A percentile compares a stretch with the other conserved stretches of the same genome.
phyloP scores from a whole-genome alignment of 2,329 filamentous ascomycete genomes.

The Sclerotiophoma versabilis region DNA sequence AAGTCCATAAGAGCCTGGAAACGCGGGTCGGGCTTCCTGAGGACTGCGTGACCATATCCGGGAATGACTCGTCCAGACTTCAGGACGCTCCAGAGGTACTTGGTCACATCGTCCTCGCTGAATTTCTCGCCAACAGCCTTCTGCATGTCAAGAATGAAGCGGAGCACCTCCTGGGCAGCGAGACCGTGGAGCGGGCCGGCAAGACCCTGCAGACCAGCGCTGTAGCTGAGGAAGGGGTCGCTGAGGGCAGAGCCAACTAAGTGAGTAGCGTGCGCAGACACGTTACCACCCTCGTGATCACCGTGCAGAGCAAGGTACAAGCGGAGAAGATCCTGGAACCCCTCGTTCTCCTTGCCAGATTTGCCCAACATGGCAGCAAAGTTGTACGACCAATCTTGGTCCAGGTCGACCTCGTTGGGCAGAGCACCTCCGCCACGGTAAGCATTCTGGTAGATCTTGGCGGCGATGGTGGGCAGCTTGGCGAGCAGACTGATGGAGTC shows the following conservation, averaged over 20 bases:
- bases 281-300: constrained; percentile 97
- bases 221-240: constrained; percentile 95
- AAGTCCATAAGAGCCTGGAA: constrained; percentile 98
- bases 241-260: constrained; percentile 92
- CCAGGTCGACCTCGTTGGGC: constrained; percentile 76
- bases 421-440: constrained; percentile 78
- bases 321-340: constrained; percentile 93
- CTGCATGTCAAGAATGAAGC: constrained; percentile 98
- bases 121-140: constrained; percentile 80
- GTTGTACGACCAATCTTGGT: constrained; percentile 98
- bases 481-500: constrained; percentile 92
- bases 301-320: constrained; percentile 96
- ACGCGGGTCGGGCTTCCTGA: constrained; percentile 94
- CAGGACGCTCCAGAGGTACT: constrained; percentile 91
- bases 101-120: constrained; percentile 80
- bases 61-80: constrained; percentile 94
- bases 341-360: constrained; percentile 83
- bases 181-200: constrained; percentile 93
- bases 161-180: constrained; percentile 94
- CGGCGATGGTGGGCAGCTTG: constrained; percentile 95
- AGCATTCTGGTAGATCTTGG: constrained; percentile 95
- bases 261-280: constrained; percentile 94
- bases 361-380: constrained; percentile 96
- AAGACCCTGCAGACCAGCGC: constrained; percentile 91
- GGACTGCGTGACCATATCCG: constrained; percentile 93